Percentiles rank a stretch among this genome's conserved stretches.
Conservation (phyloP, 208 protist genomes). For the Wallacemonas rigidus region DNA sequence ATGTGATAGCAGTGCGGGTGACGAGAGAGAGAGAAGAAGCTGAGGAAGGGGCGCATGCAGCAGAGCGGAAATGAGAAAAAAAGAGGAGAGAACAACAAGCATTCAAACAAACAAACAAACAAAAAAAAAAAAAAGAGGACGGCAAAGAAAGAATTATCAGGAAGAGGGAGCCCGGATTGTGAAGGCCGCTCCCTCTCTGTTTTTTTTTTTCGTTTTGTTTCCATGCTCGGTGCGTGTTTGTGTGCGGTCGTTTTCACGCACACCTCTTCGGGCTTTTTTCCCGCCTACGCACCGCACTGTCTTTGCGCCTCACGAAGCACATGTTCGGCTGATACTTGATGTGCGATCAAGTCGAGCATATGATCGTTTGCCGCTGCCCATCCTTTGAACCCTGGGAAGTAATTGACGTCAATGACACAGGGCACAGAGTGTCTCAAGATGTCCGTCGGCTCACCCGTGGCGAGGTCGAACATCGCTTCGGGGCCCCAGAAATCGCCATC, state of each 20-base stretch:
- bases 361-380: slow-evolving; percentile 42
- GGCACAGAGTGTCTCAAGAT: slow-evolving; percentile 54
- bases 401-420: slow-evolving; percentile 85
- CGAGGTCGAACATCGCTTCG: slow-evolving; percentile 57
- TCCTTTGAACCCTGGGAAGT: slow-evolving; percentile 84
- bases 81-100: too few species aligned
- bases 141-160: slow-evolving; percentile 2
- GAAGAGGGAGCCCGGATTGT: too few species aligned
- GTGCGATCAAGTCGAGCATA: slow-evolving; percentile 49
- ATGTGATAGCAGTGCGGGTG: too few species aligned
- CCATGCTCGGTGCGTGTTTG: too few species aligned
- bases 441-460: slow-evolving; percentile 54
- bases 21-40: too few species aligned
- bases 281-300: neutral
- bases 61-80: too few species aligned
- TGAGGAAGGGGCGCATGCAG: too few species aligned
- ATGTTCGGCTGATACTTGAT: neutral
- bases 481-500: slow-evolving; percentile 8
- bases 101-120: slow-evolving; percentile 8
- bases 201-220: too few species aligned
- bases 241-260: too few species aligned
- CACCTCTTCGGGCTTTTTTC: too few species aligned
- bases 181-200: too few species aligned
- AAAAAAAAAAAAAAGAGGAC: neutral
- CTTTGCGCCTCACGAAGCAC: neutral